Base-by-base conservation (phyloP, 179 eudicot species). In the Corrigiola litoralis region DNA sequence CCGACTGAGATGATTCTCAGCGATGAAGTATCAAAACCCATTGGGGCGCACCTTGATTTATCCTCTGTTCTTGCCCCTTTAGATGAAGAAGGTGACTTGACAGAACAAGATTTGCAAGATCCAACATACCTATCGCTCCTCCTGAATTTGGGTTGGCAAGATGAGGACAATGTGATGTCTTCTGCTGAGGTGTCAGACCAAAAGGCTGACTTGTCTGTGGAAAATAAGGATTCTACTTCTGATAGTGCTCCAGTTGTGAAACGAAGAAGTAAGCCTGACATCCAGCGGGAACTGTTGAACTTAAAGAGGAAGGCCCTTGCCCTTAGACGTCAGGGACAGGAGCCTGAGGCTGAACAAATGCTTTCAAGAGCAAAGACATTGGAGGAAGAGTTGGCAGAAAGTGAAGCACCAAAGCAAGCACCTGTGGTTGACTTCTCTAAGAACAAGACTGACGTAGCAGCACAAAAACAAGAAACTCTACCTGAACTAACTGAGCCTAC, bases 111-210 rank as follows among this genome's bases (percentile, higher is more conserved):
- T 80, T 38, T 88, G 82, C 67, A 76, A 67, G 92, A 90, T 79
- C 99, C 99, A 36, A 36, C 92, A 14, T 90, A 85, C 82, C 85
- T 87, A 77, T 65, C 89, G 16, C 79, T 88, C 58, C 78, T 94
- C 41, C 74, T 66, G 64, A 86, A 80, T 74, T 76, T 94, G 79
- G 99, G 99, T 23, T 94, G 99, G 99, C 85, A 86, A 61, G 97
- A 90, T 23, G 92, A 80, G 33, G 86, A 79, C 29, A 65, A 68
- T 69, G 62, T 34, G 23, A 31, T 24, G 57, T 44, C 73, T 74
- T 60, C 74, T 14, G 14, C 81, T 33, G 70, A 76, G 29, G 69
- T 51, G 36, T 57, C 69, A 21, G 52, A 74, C 41, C 71, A 51
- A 72, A 56, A 56, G 25, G 51, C 41, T 8, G 47, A 16, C 20